Conservation (phyloP, 2,329 filamentous ascomycete species). For the Pyricularia grisea region DNA sequence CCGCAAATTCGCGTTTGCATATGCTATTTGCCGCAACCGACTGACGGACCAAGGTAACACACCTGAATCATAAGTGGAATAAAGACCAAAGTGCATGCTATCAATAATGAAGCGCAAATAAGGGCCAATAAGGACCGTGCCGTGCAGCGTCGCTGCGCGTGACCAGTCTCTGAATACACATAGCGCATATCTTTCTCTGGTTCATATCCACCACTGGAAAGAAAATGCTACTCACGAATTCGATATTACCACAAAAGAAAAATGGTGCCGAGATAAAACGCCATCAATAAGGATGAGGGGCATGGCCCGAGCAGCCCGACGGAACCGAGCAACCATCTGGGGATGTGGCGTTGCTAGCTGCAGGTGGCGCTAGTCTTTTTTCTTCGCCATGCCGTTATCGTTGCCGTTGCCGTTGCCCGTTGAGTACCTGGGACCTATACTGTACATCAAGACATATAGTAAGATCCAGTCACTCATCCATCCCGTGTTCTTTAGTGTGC, state of each 20-base stretch:
- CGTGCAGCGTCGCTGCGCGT: background rate
- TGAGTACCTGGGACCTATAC: background rate
- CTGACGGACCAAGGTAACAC: background rate
- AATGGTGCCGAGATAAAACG: background rate
- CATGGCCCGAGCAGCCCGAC: background rate
- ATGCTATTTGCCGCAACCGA: background rate
- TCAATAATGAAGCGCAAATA: background rate
- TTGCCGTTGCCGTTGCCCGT: background rate
- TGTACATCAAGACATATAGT: background rate
- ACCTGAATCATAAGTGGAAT: background rate
- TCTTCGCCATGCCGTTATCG: background rate
- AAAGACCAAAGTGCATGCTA: background rate
- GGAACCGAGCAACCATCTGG: background rate
- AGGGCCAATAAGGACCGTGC: background rate
- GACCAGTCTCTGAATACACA: background rate
- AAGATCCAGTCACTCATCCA: background rate
- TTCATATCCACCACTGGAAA: background rate
- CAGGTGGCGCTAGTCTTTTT: background rate
- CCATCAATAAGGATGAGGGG: background rate
- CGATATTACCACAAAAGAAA: background rate
- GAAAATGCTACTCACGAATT: background rate
- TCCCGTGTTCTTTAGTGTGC: background rate
- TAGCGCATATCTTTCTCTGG: background rate
- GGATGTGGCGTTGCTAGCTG: background rate
- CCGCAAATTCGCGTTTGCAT: too few relatives aligned